Conservation (phyloP, 352 stramenopile species). For the Globisporangium barbulae region DNA sequence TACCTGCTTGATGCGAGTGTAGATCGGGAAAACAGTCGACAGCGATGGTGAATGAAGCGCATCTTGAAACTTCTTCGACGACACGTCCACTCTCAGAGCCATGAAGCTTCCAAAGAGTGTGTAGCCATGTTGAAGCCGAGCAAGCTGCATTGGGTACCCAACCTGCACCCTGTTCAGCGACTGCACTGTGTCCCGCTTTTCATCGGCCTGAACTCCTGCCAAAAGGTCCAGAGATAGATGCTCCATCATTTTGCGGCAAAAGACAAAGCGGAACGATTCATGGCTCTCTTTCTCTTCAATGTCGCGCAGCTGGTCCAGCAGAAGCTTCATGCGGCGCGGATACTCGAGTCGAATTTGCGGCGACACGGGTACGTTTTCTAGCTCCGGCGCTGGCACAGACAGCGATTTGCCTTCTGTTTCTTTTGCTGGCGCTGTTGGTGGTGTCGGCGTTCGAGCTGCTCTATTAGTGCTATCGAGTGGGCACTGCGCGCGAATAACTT, state of each 20-base stretch:
- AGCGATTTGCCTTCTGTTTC: background rate
- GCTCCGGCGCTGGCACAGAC: conserved; percentile 5
- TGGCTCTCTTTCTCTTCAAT: conserved; percentile 25
- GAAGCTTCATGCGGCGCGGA: conserved; percentile 38
- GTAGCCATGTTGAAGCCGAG: conserved; percentile 34
- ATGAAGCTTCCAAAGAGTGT: conserved; percentile 31
- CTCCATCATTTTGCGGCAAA: conserved; percentile 56
- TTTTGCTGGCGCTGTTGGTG: background rate
- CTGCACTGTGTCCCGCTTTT: background rate
- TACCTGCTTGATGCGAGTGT: conserved; percentile 51
- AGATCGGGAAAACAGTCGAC: conserved; percentile 43
- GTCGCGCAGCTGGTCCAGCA: conserved; percentile 40
- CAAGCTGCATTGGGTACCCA: conserved; percentile 30
- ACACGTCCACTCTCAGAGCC: conserved; percentile 23
- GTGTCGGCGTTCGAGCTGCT: background rate
- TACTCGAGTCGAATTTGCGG: conserved; percentile 34
- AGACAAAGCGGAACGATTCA: conserved; percentile 37
- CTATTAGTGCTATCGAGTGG: background rate
- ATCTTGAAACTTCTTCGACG: conserved; percentile 26
- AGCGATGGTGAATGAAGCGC: conserved; percentile 31
- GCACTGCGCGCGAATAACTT: conserved; percentile 17
- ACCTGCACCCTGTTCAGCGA: conserved; percentile 26
- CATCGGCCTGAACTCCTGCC: background rate
- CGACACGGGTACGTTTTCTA: background rate
- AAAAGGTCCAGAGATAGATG: conserved; percentile 26